Percentiles rank a stretch among this genome's conserved stretches.
Conservation (phyloP, 2,329 filamentous ascomycete species). For the Sphaerulina populicola region DNA sequence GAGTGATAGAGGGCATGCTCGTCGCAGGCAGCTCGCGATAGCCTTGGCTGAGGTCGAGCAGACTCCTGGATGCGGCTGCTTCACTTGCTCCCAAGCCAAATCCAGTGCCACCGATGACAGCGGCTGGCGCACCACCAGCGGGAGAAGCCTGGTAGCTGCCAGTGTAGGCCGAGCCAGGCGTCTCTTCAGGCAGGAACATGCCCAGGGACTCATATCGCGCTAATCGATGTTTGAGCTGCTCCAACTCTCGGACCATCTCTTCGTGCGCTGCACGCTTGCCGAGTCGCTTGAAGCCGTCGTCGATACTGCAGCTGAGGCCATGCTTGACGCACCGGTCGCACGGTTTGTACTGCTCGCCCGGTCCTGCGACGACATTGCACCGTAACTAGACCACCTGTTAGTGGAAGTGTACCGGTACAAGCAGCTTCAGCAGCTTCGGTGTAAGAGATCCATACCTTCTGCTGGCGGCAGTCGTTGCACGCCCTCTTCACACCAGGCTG, state of each 20-base stretch:
- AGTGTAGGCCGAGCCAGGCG: constrained; percentile 18
- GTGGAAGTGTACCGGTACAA: neutral
- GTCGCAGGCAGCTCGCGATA: constrained; percentile 35
- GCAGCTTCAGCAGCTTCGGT: neutral
- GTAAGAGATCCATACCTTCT: constrained; percentile 54
- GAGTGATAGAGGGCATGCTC: constrained; percentile 44
- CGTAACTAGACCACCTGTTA: constrained; percentile 50
- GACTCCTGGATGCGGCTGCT: constrained; percentile 32
- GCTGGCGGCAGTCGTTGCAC: constrained; percentile 77
- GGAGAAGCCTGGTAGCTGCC: constrained; percentile 23
- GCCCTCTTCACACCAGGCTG: constrained; percentile 59
- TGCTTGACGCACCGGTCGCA: constrained; percentile 72
- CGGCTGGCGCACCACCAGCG: constrained; percentile 21
- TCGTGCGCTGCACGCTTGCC: constrained; percentile 76
- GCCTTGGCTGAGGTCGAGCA: constrained; percentile 34
- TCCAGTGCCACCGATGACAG: constrained; percentile 24
- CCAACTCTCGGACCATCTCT: constrained; percentile 79
- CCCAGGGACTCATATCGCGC: constrained; percentile 29
- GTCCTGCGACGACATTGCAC: constrained; percentile 75
- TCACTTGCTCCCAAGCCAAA: constrained; percentile 32
- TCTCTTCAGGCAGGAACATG: constrained; percentile 23
- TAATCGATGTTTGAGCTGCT: constrained; percentile 39
- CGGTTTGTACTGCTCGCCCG: constrained; percentile 52
- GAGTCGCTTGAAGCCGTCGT: constrained; percentile 77
- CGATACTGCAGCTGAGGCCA: constrained; percentile 75